Percentiles rank a stretch among this genome's conserved stretches.
These are phyloP conservation scores for Otatea glauca DNA, from an alignment of 176 grass and related monocot species.

Conservation along the genomic window DNA sequence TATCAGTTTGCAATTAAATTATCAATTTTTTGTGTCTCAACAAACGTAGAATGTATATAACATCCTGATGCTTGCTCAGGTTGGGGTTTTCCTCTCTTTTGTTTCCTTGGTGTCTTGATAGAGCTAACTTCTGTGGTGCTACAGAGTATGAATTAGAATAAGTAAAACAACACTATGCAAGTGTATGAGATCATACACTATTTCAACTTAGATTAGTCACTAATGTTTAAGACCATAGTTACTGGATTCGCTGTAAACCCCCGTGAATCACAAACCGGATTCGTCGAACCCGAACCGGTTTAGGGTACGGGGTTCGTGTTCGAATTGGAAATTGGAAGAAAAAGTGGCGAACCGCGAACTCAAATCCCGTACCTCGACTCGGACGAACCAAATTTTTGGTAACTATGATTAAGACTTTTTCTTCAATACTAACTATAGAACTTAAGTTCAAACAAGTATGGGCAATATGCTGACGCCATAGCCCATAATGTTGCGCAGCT, in stretches of 20 bases:
- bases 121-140: neutral
- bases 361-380: no score
- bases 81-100: neutral
- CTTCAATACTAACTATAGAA: slow-evolving; percentile 26
- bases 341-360: no score
- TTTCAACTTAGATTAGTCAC: slow-evolving; percentile 3
- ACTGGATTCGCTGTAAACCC: neutral
- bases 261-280: no score
- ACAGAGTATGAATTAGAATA: slow-evolving; percentile 15
- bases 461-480: neutral
- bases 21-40: neutral
- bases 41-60: neutral
- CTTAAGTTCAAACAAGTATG: slow-evolving; percentile 1
- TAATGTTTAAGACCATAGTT: neutral
- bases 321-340: no score
- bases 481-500: neutral
- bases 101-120: slow-evolving; percentile 15
- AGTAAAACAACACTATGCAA: neutral
- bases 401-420: neutral
- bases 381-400: no score
- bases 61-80: neutral
- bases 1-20: neutral
- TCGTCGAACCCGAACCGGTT: no score
- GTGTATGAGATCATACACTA: neutral
- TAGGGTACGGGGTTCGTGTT: no score